Percentiles rank a stretch among this genome's conserved stretches.
Evolutionary conservation across 2,329 filamentous ascomycete genomes (phyloP).

Genomic region (Cytospora mali): DNA sequence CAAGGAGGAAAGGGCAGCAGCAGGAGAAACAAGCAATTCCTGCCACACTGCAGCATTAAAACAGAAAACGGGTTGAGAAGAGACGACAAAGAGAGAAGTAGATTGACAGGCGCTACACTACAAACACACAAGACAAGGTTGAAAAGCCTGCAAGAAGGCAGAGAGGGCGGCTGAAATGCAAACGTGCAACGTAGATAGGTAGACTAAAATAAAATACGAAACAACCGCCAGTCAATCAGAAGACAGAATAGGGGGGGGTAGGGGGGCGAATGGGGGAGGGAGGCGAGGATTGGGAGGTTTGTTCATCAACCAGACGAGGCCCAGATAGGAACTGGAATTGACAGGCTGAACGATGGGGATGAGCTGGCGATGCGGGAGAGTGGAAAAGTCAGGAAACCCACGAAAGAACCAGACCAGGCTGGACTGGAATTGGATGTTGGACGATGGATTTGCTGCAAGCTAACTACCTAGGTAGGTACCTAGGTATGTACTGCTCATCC

Average conservation of each 20-base stretch:
- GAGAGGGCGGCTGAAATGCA: neutral
- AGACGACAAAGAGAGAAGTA: neutral
- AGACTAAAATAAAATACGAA: neutral
- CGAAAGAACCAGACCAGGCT: neutral
- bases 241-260: neutral
- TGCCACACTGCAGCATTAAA: neutral
- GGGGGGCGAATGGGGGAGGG: neutral
- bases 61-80: neutral
- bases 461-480: too few relatives aligned
- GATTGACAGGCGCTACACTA: neutral
- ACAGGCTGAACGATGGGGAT: neutral
- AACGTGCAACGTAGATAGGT: neutral
- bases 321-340: neutral
- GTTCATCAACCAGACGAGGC: neutral
- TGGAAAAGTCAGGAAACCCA: neutral
- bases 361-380: constrained; percentile 1
- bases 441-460: too few relatives aligned
- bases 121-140: neutral
- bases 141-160: neutral
- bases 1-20: neutral
- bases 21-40: neutral
- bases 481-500: too few relatives aligned
- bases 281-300: neutral
- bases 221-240: neutral
- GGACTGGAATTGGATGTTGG: neutral